Percentiles rank a stretch among this genome's conserved stretches.
Conservation (phyloP, 257 asterid species). For the Cinchona pubescens region DNA sequence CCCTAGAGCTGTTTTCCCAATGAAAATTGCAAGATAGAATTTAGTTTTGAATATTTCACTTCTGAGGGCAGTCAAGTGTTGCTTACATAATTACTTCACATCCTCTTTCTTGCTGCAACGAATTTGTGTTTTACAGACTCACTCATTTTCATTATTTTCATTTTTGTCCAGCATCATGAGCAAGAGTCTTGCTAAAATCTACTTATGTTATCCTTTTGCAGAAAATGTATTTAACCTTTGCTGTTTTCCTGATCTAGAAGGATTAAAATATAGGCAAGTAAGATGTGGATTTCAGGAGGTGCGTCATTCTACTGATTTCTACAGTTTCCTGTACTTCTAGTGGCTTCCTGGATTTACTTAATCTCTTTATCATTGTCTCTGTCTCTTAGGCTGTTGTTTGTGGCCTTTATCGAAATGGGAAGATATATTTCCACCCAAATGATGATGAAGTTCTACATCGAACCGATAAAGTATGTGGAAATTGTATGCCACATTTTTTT, state of each 20-base stretch:
- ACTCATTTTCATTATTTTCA: neutral
- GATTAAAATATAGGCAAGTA: constrained; percentile 64
- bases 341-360: constrained; percentile 4
- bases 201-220: constrained; percentile 37
- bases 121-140: neutral
- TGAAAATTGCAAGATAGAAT: neutral
- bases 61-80: neutral
- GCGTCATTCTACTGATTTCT: constrained; percentile 18
- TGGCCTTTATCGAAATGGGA: constrained; percentile 75
- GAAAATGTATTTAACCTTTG: constrained; percentile 95
- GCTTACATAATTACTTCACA: neutral
- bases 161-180: neutral
- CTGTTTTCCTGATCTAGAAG: constrained; percentile 72
- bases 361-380: constrained; percentile 17
- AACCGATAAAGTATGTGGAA: constrained; percentile 66
- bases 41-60: neutral
- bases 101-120: neutral
- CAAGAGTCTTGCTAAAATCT: neutral
- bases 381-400: constrained; percentile 74
- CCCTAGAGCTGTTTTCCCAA: neutral
- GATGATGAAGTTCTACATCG: constrained; percentile 69
- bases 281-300: constrained; percentile 94
- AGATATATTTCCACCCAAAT: constrained; percentile 76
- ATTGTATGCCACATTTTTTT: constrained; percentile 4
- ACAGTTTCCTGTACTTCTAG: constrained; percentile 10